Evolutionary conservation across 108 stramenopile genomes (phyloP).

Genomic region (Discostella pseudostelligera): DNA sequence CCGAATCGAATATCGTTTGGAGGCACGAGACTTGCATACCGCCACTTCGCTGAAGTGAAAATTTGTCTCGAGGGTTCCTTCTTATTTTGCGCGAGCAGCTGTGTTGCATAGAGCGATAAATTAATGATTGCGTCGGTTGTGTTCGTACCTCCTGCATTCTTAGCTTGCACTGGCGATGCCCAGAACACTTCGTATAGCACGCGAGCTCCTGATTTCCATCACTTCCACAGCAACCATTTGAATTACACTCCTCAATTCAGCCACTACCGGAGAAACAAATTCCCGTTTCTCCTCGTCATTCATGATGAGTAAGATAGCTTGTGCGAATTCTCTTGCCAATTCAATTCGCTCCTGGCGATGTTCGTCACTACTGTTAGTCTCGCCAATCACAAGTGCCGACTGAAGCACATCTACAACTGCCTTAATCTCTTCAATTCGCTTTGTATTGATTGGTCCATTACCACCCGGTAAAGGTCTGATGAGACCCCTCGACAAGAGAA

Average conservation of each 20-base stretch:
- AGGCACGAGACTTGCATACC: too few species aligned
- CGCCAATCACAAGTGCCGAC: constrained; percentile 51
- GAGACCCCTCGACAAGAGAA: constrained; percentile 58
- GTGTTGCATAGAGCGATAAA: not conserved
- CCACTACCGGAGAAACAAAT: constrained; percentile 63
- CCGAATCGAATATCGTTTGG: too few species aligned
- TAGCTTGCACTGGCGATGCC: constrained; percentile 35
- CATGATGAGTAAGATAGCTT: constrained; percentile 48
- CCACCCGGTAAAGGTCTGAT: constrained; percentile 75
- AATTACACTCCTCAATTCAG: constrained; percentile 66
- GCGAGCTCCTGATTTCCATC: constrained; percentile 76
- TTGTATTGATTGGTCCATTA: constrained; percentile 78
- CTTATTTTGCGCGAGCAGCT: too few species aligned
- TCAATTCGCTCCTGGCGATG: constrained; percentile 51
- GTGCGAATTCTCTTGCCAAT: constrained; percentile 56
- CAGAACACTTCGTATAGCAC: constrained; percentile 69
- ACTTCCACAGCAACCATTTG: constrained; percentile 88
- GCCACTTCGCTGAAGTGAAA: too few species aligned
- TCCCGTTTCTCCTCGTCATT: constrained; percentile 59
- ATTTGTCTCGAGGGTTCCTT: too few species aligned
- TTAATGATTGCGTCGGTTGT: not conserved
- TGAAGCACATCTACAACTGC: constrained; percentile 64
- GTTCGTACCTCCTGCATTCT: too few species aligned
- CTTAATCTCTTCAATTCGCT: constrained; percentile 72
- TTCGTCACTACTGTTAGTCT: constrained; percentile 13